These are phyloP conservation scores for Trypanosoma avium DNA, from an alignment of 208 protist species.

Conservation along the genomic window DNA sequence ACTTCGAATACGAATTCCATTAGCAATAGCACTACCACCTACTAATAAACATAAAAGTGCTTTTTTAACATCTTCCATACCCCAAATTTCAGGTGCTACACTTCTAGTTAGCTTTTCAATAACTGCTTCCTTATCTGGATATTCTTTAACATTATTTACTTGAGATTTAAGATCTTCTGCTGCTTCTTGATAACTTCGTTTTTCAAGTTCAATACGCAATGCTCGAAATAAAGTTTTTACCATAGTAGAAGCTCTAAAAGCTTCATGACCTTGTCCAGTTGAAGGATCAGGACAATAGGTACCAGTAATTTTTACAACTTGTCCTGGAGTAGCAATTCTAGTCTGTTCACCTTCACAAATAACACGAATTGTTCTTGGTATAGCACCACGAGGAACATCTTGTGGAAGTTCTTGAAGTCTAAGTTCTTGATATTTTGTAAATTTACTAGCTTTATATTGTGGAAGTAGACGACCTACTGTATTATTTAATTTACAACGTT, in stretches of 20 bases:
- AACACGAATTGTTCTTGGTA: constrained; percentile 85
- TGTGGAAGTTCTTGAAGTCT: constrained; percentile 86
- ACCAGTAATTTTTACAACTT: constrained; percentile 77
- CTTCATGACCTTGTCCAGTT: constrained; percentile 78
- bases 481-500: constrained; percentile 86
- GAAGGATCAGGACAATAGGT: constrained; percentile 86
- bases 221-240: constrained; percentile 82
- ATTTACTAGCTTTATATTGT: constrained; percentile 88
- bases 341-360: constrained; percentile 87
- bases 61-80: constrained; percentile 98
- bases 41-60: constrained; percentile 98
- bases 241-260: constrained; percentile 85
- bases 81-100: constrained; percentile 98
- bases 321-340: constrained; percentile 70
- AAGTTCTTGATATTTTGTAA: constrained; percentile 87
- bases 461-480: constrained; percentile 73
- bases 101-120: constrained; percentile 96
- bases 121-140: constrained; percentile 81
- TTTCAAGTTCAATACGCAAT: constrained; percentile 75
- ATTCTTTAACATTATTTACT: constrained; percentile 69
- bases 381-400: constrained; percentile 84
- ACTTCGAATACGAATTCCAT: constrained; percentile 91
- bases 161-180: constrained; percentile 66
- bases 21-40: constrained; percentile 97
- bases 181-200: constrained; percentile 84